Evolutionary conservation across 2,329 filamentous ascomycete genomes (phyloP), one percentile per base, ranked within the genome.

Genomic region (Calonectria pseudoreteaudii): DNA sequence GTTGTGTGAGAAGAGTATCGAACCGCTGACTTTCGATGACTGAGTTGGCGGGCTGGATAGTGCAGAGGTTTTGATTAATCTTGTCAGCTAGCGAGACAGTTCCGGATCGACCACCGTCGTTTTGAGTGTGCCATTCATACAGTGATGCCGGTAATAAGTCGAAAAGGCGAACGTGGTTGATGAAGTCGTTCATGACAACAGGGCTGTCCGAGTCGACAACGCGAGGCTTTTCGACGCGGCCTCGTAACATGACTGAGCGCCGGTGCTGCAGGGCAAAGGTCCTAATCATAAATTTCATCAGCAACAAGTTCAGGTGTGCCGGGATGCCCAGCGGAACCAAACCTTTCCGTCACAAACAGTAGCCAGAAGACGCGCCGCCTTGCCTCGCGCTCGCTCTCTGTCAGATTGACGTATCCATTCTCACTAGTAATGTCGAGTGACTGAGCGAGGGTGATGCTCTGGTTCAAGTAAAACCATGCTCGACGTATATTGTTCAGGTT

Each of bases 391-490:
- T 83, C 81, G 1, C 38, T 68, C 1, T 77, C 69, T 1, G 77
- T 53, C 0, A 83, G 18, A 9, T 75, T 73, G 14, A 74, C 41
- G 36, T 82, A 82, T 0, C 81, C 80, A 0, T 75, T 66, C 53
- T 83, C 82, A 8, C 75, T 75, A 4, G 81, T 81, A 0, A 83
- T 56, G 4, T 80, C 77, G 8, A 83, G 78, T 0, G 80, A 75
- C 13, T 82, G 79, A 0, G 81, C 80, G 11, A 83, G 76, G 0
- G 78, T 80, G 5, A 83, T 82, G 20, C 79, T 81, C 49, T 83
- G 82, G n/a, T 81, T 83, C 1, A 84, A 76, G 58, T 82, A 83
- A 31, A 83, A 84, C 78, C 79, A 82, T 0, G 82, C 82, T 36
- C 81, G 80, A 0, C 78, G 73, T 0, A 75, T 64, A 20, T 82